Percentiles rank a stretch among this genome's conserved stretches.
These are phyloP conservation scores for Amanita molliuscula DNA, from an alignment of 768 basidiomycete genomes.

Conservation along the genomic window DNA sequence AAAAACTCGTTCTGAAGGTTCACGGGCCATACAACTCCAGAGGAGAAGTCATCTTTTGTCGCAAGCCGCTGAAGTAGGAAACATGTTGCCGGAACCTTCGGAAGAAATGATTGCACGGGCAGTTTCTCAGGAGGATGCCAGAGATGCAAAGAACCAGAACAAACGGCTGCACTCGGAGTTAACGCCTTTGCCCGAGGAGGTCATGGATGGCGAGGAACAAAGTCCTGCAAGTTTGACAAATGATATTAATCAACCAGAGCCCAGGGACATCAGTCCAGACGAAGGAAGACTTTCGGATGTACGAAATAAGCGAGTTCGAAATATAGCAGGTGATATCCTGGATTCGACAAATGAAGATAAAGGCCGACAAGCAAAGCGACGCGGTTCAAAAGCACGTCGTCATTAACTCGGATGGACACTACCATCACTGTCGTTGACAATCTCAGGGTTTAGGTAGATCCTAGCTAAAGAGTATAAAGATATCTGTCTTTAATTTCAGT, in stretches of 20 bases:
- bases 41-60: slow-evolving; percentile 38
- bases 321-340: background rate
- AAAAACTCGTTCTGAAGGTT: slow-evolving; percentile 10
- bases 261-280: background rate
- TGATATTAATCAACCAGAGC: background rate
- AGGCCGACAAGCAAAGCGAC: slow-evolving; percentile 1
- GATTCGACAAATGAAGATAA: background rate
- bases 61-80: slow-evolving; percentile 32
- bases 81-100: slow-evolving; percentile 36
- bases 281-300: background rate
- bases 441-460: background rate
- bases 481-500: background rate
- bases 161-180: slow-evolving; percentile 35
- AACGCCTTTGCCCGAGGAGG: slow-evolving; percentile 32
- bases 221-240: background rate
- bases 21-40: slow-evolving; percentile 29
- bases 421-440: slow-evolving; percentile 9
- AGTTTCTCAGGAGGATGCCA: slow-evolving; percentile 13
- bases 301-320: background rate
- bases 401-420: background rate
- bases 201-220: background rate
- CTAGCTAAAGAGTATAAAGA: background rate
- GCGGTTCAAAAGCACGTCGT: slow-evolving; percentile 3
- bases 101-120: slow-evolving; percentile 44
- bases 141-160: slow-evolving; percentile 17